Conservation (phyloP, 2,329 filamentous ascomycete species). For the Davidsoniella neocaledoniae region DNA sequence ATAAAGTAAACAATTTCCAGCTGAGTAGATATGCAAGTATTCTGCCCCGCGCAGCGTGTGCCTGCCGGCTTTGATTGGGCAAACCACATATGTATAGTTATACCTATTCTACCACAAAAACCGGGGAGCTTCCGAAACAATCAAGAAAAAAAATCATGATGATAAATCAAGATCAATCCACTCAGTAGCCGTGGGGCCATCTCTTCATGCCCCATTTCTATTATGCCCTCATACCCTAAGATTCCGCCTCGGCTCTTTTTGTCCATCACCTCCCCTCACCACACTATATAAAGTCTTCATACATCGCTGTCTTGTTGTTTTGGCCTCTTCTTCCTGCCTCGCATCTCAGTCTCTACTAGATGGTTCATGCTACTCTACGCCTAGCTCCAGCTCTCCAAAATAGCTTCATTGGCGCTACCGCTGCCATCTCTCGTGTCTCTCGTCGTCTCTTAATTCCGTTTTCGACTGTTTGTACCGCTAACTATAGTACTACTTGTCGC, state of each 20-base stretch:
- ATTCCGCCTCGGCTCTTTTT: not conserved
- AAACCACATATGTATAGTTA: too few species aligned
- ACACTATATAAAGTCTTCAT: not conserved
- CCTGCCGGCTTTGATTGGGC: too few species aligned
- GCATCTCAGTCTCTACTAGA: not conserved
- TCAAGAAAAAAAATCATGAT: too few species aligned
- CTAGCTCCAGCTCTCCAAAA: not conserved
- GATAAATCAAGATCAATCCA: too few species aligned
- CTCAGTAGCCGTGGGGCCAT: too few species aligned
- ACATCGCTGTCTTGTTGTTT: not conserved
- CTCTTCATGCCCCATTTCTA: too few species aligned
- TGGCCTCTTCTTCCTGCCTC: not conserved
- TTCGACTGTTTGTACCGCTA: not conserved
- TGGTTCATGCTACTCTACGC: conserved; percentile 1
- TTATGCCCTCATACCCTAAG: too few species aligned
- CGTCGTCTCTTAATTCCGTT: not conserved
- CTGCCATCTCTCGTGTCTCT: not conserved
- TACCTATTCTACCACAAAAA: too few species aligned
- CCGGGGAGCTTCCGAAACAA: too few species aligned
- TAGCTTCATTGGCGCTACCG: conserved; percentile 1
- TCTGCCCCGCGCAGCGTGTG: too few species aligned
- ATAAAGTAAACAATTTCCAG: too few species aligned
- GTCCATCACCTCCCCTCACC: not conserved
- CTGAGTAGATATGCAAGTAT: too few species aligned
- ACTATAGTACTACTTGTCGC: not conserved